Conservation (phyloP, 306 rosid genomes). For the Vigna radiata region DNA sequence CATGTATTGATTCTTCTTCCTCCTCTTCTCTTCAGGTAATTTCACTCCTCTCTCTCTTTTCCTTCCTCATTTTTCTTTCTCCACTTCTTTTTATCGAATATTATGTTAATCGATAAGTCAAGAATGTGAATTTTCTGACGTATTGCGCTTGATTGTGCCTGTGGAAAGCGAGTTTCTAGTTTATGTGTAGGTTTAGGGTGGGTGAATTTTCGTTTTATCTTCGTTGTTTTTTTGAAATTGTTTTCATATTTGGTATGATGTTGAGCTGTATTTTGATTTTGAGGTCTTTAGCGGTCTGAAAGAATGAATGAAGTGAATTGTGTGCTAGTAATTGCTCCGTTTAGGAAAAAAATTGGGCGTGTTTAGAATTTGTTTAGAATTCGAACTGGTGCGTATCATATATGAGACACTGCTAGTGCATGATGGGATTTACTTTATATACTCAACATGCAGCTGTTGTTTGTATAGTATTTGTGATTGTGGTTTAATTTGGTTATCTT, state of each 20-base stretch:
- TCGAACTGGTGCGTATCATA: background rate
- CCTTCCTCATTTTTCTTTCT: background rate
- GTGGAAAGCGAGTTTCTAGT: background rate
- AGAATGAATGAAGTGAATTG: background rate
- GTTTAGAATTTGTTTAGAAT: too few species aligned
- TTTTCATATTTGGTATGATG: background rate
- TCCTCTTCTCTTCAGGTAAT: slow-evolving; percentile 41
- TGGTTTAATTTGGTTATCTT: background rate
- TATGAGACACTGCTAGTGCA: background rate
- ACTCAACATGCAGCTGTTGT: background rate
- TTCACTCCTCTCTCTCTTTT: background rate
- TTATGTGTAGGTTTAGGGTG: background rate
- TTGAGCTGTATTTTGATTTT: background rate
- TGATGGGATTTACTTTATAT: background rate
- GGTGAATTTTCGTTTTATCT: background rate
- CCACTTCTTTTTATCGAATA: background rate
- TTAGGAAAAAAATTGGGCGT: background rate
- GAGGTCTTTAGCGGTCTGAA: background rate
- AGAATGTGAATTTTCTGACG: background rate
- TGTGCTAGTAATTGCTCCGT: background rate
- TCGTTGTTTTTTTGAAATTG: slow-evolving; percentile 15
- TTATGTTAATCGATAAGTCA: background rate
- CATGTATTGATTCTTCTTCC: slow-evolving; percentile 49
- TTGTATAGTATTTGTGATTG: background rate
- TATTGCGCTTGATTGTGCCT: background rate